phyloP scores from a whole-genome alignment of 1,284 basidiomycete species.

The Coniferiporia weirii region DNA sequence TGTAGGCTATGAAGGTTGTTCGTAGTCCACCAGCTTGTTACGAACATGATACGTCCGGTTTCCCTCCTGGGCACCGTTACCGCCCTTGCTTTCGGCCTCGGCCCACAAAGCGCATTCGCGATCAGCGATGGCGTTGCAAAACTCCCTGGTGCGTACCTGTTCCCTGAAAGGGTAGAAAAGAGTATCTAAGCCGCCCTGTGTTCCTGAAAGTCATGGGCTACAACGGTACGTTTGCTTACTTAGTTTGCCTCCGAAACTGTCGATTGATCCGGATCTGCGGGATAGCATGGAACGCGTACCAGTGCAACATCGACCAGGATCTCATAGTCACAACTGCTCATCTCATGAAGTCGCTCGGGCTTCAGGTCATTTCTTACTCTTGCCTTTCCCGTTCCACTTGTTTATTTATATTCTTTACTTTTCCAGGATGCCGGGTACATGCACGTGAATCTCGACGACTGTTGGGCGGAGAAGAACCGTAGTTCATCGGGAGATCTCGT shows the following conservation, averaged over 20 bases:
- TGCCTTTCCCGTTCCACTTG: neutral
- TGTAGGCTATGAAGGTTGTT: too few relatives aligned
- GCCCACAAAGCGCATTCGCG: conserved; percentile 4
- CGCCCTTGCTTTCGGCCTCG: neutral
- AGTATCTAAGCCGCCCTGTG: neutral
- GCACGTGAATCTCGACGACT: conserved; percentile 54
- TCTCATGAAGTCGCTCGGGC: conserved; percentile 32
- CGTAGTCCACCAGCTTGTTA: neutral
- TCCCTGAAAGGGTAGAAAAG: neutral
- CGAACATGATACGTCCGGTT: neutral
- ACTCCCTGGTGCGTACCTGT: conserved; percentile 18
- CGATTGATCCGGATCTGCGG: neutral
- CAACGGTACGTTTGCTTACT: conserved; percentile 26
- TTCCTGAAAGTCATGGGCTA: conserved; percentile 28
- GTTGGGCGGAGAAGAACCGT: conserved; percentile 49
- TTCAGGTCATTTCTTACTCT: conserved; percentile 23
- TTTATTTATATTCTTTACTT: neutral
- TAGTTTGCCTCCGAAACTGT: neutral
- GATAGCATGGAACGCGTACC: conserved; percentile 31
- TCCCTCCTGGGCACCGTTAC: neutral
- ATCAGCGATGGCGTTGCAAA: conserved; percentile 22
- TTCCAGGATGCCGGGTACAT: conserved; percentile 47
- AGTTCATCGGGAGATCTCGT: conserved; percentile 42
- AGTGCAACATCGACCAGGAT: conserved; percentile 36
- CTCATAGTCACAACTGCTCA: conserved; percentile 32